phyloP scores from a whole-genome alignment of 2,329 filamentous ascomycete species.

The Dactylellina haptotyla region DNA sequence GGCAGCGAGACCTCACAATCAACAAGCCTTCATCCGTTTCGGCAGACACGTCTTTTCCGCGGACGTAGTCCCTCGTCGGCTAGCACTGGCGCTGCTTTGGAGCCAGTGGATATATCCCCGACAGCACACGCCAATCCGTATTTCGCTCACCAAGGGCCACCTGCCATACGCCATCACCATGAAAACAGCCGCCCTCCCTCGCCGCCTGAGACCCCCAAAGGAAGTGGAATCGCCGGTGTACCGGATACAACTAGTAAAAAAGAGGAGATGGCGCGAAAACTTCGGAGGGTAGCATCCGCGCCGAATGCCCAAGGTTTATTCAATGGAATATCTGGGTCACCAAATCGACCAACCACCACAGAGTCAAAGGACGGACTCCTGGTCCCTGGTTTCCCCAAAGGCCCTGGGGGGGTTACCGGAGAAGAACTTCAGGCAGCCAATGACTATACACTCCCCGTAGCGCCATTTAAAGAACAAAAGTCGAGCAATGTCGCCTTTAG shows the following conservation, averaged over 20 bases:
- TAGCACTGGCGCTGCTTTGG: constrained; percentile 56
- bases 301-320: constrained; percentile 97
- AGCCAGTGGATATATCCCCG: constrained; percentile 64
- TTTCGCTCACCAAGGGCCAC: constrained; percentile 94
- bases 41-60: constrained; percentile 58
- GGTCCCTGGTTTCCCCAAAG: constrained; percentile 49
- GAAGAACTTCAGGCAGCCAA: constrained; percentile 62
- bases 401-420: constrained; percentile 62
- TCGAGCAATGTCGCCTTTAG: constrained; percentile 74
- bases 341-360: constrained; percentile 81
- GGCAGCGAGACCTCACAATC: constrained; percentile 58
- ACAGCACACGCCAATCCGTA: constrained; percentile 96
- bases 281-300: constrained; percentile 92
- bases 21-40: constrained; percentile 55
- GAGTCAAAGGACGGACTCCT: constrained; percentile 74
- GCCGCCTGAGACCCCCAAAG: constrained; percentile 84
- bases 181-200: constrained; percentile 91
- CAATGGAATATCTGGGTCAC: constrained; percentile 65
- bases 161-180: constrained; percentile 91
- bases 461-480: constrained; percentile 72
- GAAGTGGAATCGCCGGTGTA: constrained; percentile 33
- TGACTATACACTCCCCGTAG: constrained; percentile 62
- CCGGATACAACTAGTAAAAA: constrained; percentile 77
- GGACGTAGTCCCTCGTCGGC: constrained; percentile 57
- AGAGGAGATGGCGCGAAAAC: constrained; percentile 90